Conservation (phyloP, 2,329 filamentous ascomycete genomes). For the Rasamsonia emersonii region DNA sequence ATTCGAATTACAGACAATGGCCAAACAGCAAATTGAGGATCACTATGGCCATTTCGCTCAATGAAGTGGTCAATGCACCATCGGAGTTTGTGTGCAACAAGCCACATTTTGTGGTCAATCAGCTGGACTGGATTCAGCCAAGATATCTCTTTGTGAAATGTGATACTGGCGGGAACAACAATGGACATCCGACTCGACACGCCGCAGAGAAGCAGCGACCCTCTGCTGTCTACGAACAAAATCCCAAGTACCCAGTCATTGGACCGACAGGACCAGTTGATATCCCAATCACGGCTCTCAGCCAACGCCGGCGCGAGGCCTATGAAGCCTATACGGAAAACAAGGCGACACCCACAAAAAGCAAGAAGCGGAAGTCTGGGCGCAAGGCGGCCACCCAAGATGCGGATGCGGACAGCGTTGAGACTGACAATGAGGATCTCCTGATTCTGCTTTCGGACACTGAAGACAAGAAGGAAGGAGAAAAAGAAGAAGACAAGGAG, state of each 20-base stretch:
- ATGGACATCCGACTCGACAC: not conserved
- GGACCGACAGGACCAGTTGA: constrained; percentile 35
- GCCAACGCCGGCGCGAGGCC: constrained; percentile 33
- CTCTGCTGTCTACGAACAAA: constrained; percentile 26
- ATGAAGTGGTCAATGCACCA: constrained; percentile 75
- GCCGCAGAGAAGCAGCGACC: constrained; percentile 3
- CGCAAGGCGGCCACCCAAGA: constrained; percentile 13
- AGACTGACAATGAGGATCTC: constrained; percentile 42
- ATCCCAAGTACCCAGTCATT: constrained; percentile 26
- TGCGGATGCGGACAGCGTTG: constrained; percentile 38
- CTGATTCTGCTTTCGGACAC: constrained; percentile 30
- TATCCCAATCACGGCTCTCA: constrained; percentile 46
- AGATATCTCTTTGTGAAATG: constrained; percentile 65
- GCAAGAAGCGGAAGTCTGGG: constrained; percentile 5
- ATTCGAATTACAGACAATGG: constrained; percentile 43
- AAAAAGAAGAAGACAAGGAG: constrained; percentile 7
- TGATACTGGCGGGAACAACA: constrained; percentile 1
- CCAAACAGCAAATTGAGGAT: constrained; percentile 57
- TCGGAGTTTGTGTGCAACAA: constrained; percentile 45
- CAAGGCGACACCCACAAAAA: not conserved
- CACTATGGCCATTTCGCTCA: constrained; percentile 58
- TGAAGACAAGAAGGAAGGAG: constrained; percentile 13
- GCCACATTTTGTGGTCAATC: constrained; percentile 63
- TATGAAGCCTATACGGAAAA: constrained; percentile 15
- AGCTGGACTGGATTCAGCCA: constrained; percentile 82